Evolutionary conservation across 1,284 basidiomycete species (phyloP), one percentile per base, ranked within the genome.

Genomic region (Cutaneotrichosporon curvatum): DNA sequence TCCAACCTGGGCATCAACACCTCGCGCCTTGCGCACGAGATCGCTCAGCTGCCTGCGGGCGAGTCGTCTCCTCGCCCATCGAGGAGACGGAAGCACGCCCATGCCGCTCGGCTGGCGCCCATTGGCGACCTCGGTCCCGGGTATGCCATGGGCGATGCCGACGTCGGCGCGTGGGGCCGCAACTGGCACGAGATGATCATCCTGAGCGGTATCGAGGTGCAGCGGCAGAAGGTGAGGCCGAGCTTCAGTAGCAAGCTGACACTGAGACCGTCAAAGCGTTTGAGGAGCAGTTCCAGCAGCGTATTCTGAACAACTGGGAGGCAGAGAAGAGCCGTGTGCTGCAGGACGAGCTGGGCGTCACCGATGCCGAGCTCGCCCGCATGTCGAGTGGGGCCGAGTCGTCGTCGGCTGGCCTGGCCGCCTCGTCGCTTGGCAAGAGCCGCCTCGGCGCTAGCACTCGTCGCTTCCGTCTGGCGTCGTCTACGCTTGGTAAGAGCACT

Each of bases 181-280:
- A 70, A 70, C 47, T 68, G 63, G 64, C 67, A 70, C 50, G 67
- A 70, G 57, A 70, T 64, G 63, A 60, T 67, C 20, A 70, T 70
- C 20, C 57, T 70, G 8, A 60, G 59, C 38, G 67, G 67, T 10
- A 70, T 70, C 35, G 67, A 70, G 45, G 48, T 60, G 22, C 67
- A 70, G 56, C 47, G 67, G 18, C 64, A 68, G 53, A 58, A 58
- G 50, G 66, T 65, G 20, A n/a, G 58, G 19, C 20, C 10, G 30
- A 37, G 19, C 16, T 22, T 34, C 20, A 43, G 37, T 37, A 11
- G 38, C 43, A 16, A 19, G 19, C 32, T 47, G 12, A 25, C 9
- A 3, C 25, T 28, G 12, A 68, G 65, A 69, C 66, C 11, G 58
- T 70, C 46, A 65, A 65, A 47, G 51, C 57, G 18, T 70, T 70